Evolutionary conservation across 2,329 filamentous ascomycete species (phyloP).

Genomic region (Purpureocillium lavendulum): DNA sequence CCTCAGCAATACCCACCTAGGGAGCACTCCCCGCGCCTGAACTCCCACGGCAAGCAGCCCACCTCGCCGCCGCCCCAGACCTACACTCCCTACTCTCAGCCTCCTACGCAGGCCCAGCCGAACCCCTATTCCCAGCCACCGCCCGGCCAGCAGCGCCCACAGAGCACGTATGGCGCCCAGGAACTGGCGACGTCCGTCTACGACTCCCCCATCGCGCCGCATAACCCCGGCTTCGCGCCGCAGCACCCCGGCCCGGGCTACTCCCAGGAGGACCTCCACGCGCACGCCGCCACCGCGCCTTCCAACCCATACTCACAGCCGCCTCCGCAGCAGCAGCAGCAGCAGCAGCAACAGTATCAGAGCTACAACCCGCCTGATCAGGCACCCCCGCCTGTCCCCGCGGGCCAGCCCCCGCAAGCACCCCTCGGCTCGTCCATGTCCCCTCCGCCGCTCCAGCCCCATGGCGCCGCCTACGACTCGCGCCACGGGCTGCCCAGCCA

Average conservation of each 20-base stretch:
- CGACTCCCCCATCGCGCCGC: slow-evolving; percentile 59
- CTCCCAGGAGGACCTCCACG: slow-evolving; percentile 35
- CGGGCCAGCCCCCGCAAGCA: slow-evolving; percentile 21
- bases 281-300: slow-evolving; percentile 17
- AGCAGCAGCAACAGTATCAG: slow-evolving; percentile 33
- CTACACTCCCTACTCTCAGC: slow-evolving; percentile 35
- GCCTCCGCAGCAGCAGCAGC: slow-evolving; percentile 26
- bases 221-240: slow-evolving; percentile 34
- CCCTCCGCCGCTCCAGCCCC: slow-evolving; percentile 35
- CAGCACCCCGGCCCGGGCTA: slow-evolving; percentile 39
- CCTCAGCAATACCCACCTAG: slow-evolving; percentile 43
- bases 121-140: slow-evolving; percentile 36
- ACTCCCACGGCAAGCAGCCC: slow-evolving; percentile 37
- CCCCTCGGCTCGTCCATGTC: slow-evolving; percentile 20
- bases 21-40: slow-evolving; percentile 41
- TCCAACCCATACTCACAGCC: slow-evolving; percentile 18
- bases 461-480: slow-evolving; percentile 38
- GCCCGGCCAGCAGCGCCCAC: slow-evolving; percentile 42
- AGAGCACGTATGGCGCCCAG: slow-evolving; percentile 65
- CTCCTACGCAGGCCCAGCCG: slow-evolving; percentile 13
- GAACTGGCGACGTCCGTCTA: slow-evolving; percentile 72
- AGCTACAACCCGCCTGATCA: slow-evolving; percentile 29
- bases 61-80: slow-evolving; percentile 39
- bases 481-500: slow-evolving; percentile 44
- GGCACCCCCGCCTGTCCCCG: slow-evolving; percentile 33